phyloP scores from a whole-genome alignment of 768 basidiomycete genomes.

The Cantharellus anzutake region DNA sequence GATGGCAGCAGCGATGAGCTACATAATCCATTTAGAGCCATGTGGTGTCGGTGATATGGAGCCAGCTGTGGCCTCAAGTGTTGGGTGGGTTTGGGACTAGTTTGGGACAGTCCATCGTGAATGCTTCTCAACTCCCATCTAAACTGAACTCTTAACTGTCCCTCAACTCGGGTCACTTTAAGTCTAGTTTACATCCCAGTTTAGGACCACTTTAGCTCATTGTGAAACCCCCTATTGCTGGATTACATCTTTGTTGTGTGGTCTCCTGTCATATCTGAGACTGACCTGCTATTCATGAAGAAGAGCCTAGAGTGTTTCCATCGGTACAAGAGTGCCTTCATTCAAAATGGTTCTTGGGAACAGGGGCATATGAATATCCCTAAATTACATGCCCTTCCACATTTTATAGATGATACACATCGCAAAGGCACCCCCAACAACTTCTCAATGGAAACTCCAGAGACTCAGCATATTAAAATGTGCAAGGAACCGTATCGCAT shows the following conservation, averaged over 20 bases:
- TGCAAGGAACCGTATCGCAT: not conserved
- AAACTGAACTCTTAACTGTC: too few relatives aligned
- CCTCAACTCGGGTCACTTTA: too few relatives aligned
- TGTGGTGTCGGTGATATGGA: too few relatives aligned
- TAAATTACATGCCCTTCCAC: constrained; percentile 22
- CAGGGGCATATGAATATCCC: constrained; percentile 22
- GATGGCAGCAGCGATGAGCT: too few relatives aligned
- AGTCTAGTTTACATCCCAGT: too few relatives aligned
- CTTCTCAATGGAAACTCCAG: constrained; percentile 23
- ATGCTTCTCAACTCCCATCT: too few relatives aligned
- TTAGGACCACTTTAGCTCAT: too few relatives aligned
- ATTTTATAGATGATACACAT: constrained; percentile 19
- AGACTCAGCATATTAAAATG: constrained; percentile 20
- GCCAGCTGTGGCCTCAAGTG: too few relatives aligned
- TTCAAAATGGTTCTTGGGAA: not conserved
- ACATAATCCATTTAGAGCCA: too few relatives aligned
- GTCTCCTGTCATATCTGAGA: constrained; percentile 21
- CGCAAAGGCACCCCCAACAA: constrained; percentile 21
- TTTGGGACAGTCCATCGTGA: too few relatives aligned
- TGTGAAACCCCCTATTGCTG: not conserved
- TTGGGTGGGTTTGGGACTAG: too few relatives aligned
- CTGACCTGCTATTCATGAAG: constrained; percentile 15
- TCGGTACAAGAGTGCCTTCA: not conserved
- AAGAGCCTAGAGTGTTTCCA: constrained; percentile 8
- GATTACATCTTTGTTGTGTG: constrained; percentile 4